These are phyloP conservation scores for Alnus glutinosa DNA, from an alignment of 306 rosid species.

Conservation along the genomic window DNA sequence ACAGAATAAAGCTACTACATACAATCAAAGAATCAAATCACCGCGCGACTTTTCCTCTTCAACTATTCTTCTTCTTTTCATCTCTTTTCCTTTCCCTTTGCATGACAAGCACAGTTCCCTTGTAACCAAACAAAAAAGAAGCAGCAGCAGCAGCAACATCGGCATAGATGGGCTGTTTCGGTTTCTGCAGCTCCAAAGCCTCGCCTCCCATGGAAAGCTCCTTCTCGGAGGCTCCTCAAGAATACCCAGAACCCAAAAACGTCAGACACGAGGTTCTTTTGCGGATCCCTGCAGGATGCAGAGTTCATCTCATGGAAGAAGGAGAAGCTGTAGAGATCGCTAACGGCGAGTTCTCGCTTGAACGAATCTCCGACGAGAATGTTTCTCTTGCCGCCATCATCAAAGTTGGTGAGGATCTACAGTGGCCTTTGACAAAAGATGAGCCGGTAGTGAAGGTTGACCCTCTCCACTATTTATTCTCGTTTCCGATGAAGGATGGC, in stretches of 20 bases:
- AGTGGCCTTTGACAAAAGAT: conserved; percentile 96
- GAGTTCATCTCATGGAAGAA: conserved; percentile 73
- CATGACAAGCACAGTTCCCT: too few species aligned
- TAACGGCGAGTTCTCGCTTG: conserved; percentile 65
- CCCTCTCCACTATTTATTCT: conserved; percentile 65
- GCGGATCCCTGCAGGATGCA: conserved; percentile 58
- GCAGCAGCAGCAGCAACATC: too few species aligned
- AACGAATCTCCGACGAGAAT: conserved; percentile 55
- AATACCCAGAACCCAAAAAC: conserved; percentile 30
- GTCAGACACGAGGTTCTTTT: conserved; percentile 56
- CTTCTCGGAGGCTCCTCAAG: not conserved
- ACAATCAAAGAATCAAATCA: too few species aligned
- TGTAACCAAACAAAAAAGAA: too few species aligned
- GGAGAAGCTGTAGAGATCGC: conserved; percentile 75
- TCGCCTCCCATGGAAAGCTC: conserved; percentile 29
- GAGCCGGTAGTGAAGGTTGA: conserved; percentile 90
- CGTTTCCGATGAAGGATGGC: conserved; percentile 74
- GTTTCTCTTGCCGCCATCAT: conserved; percentile 73
- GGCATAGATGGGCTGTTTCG: conserved; percentile 60
- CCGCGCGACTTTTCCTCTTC: too few species aligned
- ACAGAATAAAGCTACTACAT: too few species aligned
- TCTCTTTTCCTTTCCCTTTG: too few species aligned
- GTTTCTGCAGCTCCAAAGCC: conserved; percentile 48
- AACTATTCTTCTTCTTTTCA: too few species aligned
- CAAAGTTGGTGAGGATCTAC: conserved; percentile 67